Evolutionary conservation across 495 filamentous ascomycete genomes (phyloP).

Genomic region (Podospora comata): DNA sequence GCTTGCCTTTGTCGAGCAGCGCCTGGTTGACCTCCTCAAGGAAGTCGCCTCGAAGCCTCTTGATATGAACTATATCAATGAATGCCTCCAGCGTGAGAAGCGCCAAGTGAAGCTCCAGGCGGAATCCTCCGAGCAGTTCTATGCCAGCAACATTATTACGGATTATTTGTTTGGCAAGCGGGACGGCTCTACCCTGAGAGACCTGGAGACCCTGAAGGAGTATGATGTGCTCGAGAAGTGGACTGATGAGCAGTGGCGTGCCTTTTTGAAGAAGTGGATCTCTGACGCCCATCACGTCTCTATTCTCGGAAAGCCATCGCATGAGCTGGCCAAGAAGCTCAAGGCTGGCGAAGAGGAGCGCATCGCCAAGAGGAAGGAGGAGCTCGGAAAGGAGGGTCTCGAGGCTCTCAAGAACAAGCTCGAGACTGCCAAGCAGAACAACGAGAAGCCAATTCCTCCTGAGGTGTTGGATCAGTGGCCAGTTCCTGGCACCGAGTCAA

Average conservation of each 20-base stretch:
- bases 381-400: constrained; percentile 54
- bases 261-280: constrained; percentile 79
- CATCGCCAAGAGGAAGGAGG: constrained; percentile 51
- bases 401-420: constrained; percentile 70
- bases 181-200: constrained; percentile 74
- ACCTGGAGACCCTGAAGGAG: constrained; percentile 63
- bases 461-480: constrained; percentile 73
- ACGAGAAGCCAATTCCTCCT: constrained; percentile 75
- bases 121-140: constrained; percentile 71
- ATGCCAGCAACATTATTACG: constrained; percentile 75
- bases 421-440: constrained; percentile 73
- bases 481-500: constrained; percentile 79
- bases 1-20: constrained; percentile 75
- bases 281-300: constrained; percentile 81
- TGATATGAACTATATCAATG: constrained; percentile 82
- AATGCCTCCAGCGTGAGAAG: constrained; percentile 75
- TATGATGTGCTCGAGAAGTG: constrained; percentile 77
- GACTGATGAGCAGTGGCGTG: constrained; percentile 78
- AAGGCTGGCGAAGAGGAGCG: constrained; percentile 68
- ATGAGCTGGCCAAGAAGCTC: constrained; percentile 63
- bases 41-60: constrained; percentile 75
- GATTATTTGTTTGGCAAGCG: constrained; percentile 89
- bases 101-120: constrained; percentile 75
- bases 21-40: constrained; percentile 78
- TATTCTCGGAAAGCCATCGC: constrained; percentile 79